Evolutionary conservation across 2,329 filamentous ascomycete genomes (phyloP), one percentile per base, ranked within the genome.

Genomic region (Aspergillus pseudotamarii): DNA sequence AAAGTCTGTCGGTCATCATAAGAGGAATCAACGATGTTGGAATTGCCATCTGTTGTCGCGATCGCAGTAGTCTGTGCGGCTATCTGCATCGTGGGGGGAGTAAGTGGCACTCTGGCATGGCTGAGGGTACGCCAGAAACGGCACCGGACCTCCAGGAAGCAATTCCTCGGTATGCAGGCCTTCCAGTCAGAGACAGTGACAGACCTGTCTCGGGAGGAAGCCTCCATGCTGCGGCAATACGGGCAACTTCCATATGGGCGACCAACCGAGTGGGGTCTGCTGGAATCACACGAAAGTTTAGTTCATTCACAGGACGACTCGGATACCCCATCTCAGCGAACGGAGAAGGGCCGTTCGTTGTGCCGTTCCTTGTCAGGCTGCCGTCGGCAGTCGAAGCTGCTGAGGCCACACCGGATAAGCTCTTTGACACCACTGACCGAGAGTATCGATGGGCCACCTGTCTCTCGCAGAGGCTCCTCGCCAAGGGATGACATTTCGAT

Each of bases 341-440:
- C 66, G 4, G 71, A 78, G 34, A 74, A 75, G 57, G 71, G 71
- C 19, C 67, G 71, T 36, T 76, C 76, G 12, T 64, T 75, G 23
- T 72, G 75, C 41, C 68, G 73, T 46, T 76, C 77, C 2, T 68
- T 80, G 12, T 73, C 74, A 28, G 73, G 73, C 43, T 73, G 78
- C 38, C 41, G 14, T 9, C 71, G 73, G 51, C 67, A 72, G 21
- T 73, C 71, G 43, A 72, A 65, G 21, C 69, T 70, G 2, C 64
- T 69, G 30, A 73, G 73, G 51, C 69, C 69, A 19, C 67, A 67
- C 28, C 72, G 72, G 6, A 62, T 73, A 57, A 73, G 71, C 28
- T 75, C 73, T 12, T 71, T 79, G 23, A 73, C 72, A 34, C 73
- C 76, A 0, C 62, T 79, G 38, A 72, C 70, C 26, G 77, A 76